Evolutionary conservation across 108 stramenopile genomes (phyloP).

Genomic region (Cyclotella sp.): DNA sequence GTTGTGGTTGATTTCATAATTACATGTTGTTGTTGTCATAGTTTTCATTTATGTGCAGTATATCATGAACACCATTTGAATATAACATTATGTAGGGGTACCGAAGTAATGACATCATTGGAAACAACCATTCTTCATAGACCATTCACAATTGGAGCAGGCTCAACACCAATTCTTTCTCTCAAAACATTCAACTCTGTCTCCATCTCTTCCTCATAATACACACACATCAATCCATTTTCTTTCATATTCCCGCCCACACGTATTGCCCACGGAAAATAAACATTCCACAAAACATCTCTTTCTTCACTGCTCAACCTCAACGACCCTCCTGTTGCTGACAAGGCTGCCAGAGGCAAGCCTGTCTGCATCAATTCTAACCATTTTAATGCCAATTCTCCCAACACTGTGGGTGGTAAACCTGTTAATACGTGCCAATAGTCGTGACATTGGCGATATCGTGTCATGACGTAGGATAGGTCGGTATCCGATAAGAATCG

Average conservation of each 20-base stretch:
- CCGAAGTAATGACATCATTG: no score
- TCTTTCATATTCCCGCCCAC: constrained; percentile 37
- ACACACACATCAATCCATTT: constrained; percentile 63
- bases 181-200: constrained; percentile 75
- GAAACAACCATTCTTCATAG: not conserved
- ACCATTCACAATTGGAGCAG: constrained; percentile 58
- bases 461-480: constrained; percentile 92
- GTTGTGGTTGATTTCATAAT: no score
- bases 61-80: no score
- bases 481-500: constrained; percentile 78
- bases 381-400: constrained; percentile 97
- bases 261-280: constrained; percentile 84
- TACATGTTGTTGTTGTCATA: no score
- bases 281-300: constrained; percentile 53
- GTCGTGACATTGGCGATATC: constrained; percentile 96
- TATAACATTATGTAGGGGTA: no score
- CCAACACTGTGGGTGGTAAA: constrained; percentile 93
- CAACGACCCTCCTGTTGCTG: constrained; percentile 66
- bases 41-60: no score
- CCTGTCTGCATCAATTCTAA: constrained; percentile 96
- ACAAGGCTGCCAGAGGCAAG: constrained; percentile 87
- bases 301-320: constrained; percentile 52
- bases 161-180: constrained; percentile 64
- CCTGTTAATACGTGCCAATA: constrained; percentile 94
- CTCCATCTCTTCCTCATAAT: constrained; percentile 89